phyloP scores from a whole-genome alignment of 352 stramenopile species.

The Pythium apleroticum region DNA sequence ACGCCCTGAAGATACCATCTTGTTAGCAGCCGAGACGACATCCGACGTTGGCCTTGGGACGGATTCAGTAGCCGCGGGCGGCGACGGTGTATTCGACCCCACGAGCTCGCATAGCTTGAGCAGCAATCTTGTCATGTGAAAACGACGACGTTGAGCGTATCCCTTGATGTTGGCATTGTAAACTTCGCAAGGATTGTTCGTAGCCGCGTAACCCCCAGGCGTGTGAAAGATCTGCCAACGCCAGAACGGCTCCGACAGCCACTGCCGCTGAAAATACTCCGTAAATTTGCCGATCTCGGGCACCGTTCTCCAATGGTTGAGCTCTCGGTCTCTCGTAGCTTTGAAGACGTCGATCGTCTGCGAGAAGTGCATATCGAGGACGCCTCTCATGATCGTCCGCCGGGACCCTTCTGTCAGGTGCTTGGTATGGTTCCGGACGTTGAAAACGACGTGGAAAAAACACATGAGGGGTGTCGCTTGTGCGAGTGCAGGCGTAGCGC shows the following conservation, averaged over 20 bases:
- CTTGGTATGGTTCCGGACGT: neutral
- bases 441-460: constrained; percentile 8
- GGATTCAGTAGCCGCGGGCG: neutral
- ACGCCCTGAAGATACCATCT: neutral
- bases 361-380: constrained; percentile 5
- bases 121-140: constrained; percentile 10
- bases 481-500: neutral
- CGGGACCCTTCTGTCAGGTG: neutral
- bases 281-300: neutral
- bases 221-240: constrained; percentile 12
- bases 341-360: neutral
- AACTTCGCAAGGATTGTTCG: constrained; percentile 14
- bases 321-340: neutral
- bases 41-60: neutral
- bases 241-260: constrained; percentile 4
- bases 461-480: constrained; percentile 4
- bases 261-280: constrained; percentile 9
- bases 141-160: neutral
- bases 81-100: neutral
- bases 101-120: constrained; percentile 1
- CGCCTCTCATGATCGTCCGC: neutral
- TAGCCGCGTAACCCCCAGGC: constrained; percentile 8
- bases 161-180: constrained; percentile 13
- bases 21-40: neutral
- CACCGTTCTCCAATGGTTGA: neutral